Evolutionary conservation across 306 rosid genomes (phyloP), one percentile per base, ranked within the genome.

Genomic region (Ammopiptanthus mongolicus): DNA sequence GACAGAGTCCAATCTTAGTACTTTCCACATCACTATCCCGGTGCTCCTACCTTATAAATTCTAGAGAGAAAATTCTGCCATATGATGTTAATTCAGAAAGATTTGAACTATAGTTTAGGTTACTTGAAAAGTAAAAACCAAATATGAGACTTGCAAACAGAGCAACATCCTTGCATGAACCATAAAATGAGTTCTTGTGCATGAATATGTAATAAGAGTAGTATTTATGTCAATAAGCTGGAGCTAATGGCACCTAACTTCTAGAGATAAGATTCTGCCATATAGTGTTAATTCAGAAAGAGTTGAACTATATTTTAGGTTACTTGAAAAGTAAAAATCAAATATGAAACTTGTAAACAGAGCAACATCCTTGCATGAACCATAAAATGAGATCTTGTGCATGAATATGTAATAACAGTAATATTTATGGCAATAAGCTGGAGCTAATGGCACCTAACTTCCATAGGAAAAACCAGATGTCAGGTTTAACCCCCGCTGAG

Each of bases 81-180:
- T 9, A 13, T 4, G 18, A 51, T 47, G 5, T 19, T 19, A 19
- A 31, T 47, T 33, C 62, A 31, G 18, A 65, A 71, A 46, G 17
- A 9, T 6, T 7, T 18, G 52, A 57, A 37, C 41, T 64, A 48
- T 58, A 58, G 60, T 48, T 73, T 67, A 42, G 77, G 52, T 34
- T 15, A 61, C 68, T 12, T 72, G 48, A 57, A 42, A 59, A 59
- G 60, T 69, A 47, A 80, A 65, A 71, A 74, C 39, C 75, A 62
- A 42, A 79, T 56, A 55, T 36, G 75, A 56, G 69, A 44, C 72
- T 74, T 19, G 60, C 62, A 63, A 74, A 46, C 37, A 23, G 53
- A 46, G 0, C 9, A 19, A 44, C 65, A 81, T 48, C 36, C 33
- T 69, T 39, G 42, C 50, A 51, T 22, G 48, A 21, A 55, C 68